Evolutionary conservation across 768 basidiomycete genomes (phyloP).

Genomic region (Serendipita indica): DNA sequence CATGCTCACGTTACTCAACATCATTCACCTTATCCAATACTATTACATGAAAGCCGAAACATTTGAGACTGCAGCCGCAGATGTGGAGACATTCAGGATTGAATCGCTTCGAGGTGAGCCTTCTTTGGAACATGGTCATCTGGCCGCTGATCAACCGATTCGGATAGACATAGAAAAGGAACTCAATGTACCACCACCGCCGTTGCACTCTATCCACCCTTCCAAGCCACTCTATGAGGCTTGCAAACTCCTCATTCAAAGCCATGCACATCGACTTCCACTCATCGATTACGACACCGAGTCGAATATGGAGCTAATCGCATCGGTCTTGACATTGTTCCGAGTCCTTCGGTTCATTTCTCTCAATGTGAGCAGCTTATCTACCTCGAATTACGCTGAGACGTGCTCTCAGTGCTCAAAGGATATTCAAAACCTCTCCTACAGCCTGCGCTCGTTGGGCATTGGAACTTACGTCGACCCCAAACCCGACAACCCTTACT

Average conservation of each 20-base stretch:
- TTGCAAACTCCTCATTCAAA: slow-evolving; percentile 29
- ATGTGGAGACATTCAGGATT: slow-evolving; percentile 31
- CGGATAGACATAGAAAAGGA: slow-evolving; percentile 30
- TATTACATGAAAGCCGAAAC: slow-evolving; percentile 30
- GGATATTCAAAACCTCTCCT: slow-evolving; percentile 24
- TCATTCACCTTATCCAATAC: slow-evolving; percentile 37
- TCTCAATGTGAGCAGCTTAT: slow-evolving; percentile 33
- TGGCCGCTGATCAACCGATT: not conserved
- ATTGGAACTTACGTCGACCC: slow-evolving; percentile 31
- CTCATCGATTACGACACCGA: slow-evolving; percentile 33
- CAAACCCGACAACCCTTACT: slow-evolving; percentile 23
- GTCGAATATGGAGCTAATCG: slow-evolving; percentile 32
- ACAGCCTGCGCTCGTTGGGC: slow-evolving; percentile 24
- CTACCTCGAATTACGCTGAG: not conserved
- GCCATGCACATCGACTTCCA: slow-evolving; percentile 31
- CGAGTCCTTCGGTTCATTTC: slow-evolving; percentile 34
- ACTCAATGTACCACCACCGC: slow-evolving; percentile 32
- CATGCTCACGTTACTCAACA: slow-evolving; percentile 35
- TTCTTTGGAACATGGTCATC: not conserved
- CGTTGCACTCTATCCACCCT: slow-evolving; percentile 33
- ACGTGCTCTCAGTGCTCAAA: slow-evolving; percentile 22
- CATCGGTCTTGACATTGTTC: slow-evolving; percentile 34
- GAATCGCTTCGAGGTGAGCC: slow-evolving; percentile 28
- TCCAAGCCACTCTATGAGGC: slow-evolving; percentile 31
- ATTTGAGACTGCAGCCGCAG: slow-evolving; percentile 29